Conservation (phyloP, 257 asterid genomes). For the Gentiana dahurica region DNA sequence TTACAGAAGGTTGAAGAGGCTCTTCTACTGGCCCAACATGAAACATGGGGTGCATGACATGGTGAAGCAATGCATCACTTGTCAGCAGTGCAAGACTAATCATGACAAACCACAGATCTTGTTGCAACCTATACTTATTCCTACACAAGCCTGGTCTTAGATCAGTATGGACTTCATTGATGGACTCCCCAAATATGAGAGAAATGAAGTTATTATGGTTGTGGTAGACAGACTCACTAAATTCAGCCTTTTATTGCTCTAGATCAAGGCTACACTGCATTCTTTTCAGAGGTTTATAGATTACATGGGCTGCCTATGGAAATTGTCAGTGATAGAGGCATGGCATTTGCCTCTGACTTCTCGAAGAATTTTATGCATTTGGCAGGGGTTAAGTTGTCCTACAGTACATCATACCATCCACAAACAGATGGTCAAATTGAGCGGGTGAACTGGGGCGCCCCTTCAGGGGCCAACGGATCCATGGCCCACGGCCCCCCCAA, state of each 20-base stretch:
- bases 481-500: no score
- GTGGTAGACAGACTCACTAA: not conserved
- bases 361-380: not conserved
- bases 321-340: not conserved
- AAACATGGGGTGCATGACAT: not conserved
- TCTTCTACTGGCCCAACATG: no score
- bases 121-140: not conserved
- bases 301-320: not conserved
- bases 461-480: no score
- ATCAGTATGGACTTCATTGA: conserved; percentile 2
- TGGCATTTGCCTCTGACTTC: not conserved
- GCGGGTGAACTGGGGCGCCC: not conserved
- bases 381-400: not conserved
- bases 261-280: not conserved
- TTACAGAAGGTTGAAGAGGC: not conserved
- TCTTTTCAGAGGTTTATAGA: not conserved
- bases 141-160: not conserved
- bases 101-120: not conserved
- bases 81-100: not conserved
- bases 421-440: conserved; percentile 1
- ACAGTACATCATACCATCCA: not conserved
- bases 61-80: not conserved
- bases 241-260: not conserved
- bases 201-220: not conserved
- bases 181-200: not conserved